phyloP scores from a whole-genome alignment of 768 basidiomycete genomes.

The Phylloporus arenicola region DNA sequence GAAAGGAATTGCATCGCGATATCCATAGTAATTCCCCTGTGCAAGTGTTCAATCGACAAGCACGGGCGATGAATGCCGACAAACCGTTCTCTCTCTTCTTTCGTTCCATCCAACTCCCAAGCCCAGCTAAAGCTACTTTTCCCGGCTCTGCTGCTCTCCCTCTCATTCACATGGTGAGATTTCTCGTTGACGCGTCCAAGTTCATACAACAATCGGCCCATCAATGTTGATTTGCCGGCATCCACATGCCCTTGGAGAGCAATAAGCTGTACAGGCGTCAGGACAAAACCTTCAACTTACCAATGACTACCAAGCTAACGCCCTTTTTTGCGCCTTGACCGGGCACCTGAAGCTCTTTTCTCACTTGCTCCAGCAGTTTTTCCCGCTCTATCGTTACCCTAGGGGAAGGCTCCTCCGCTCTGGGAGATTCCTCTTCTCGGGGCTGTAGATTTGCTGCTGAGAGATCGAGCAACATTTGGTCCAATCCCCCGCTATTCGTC shows the following conservation, averaged over 20 bases:
- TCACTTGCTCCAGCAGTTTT: constrained; percentile 80
- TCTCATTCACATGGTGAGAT: constrained; percentile 75
- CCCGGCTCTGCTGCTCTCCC: constrained; percentile 83
- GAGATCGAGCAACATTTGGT: constrained; percentile 66
- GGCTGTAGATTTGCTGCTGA: constrained; percentile 62
- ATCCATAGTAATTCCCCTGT: constrained; percentile 96
- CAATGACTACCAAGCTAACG: constrained; percentile 88
- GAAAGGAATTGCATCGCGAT: constrained; percentile 77
- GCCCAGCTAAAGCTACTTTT: constrained; percentile 98
- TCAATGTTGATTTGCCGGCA: constrained; percentile 96
- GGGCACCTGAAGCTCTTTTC: constrained; percentile 41
- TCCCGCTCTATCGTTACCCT: constrained; percentile 67
- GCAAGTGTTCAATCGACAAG: constrained; percentile 5
- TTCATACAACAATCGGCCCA: constrained; percentile 93
- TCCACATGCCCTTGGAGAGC: constrained; percentile 82
- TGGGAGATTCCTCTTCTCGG: constrained; percentile 36
- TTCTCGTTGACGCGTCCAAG: constrained; percentile 86
- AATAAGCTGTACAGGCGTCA: constrained; percentile 8
- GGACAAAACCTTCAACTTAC: constrained; percentile 37
- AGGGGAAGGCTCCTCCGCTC: constrained; percentile 48
- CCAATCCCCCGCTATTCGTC: constrained; percentile 31
- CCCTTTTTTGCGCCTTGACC: constrained; percentile 55
- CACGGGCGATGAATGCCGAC: constrained; percentile 10
- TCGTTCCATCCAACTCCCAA: constrained; percentile 92
- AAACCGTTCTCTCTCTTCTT: constrained; percentile 90